Base-by-base conservation (phyloP, 306 rosid genomes). In the Astragalus membranaceus region DNA sequence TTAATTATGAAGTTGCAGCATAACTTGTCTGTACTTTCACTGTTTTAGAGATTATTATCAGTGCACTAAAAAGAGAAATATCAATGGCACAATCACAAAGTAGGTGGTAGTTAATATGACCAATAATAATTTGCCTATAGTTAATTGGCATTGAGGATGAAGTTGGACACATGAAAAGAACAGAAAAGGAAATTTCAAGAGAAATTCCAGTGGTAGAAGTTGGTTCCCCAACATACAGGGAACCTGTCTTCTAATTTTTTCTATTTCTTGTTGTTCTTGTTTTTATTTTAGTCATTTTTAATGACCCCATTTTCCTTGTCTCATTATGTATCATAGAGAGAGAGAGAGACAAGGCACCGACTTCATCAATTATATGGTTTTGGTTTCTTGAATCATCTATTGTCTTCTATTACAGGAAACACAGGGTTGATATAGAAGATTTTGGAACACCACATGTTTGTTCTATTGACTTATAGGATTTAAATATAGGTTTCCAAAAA, bases 201-300 rank as follows among this genome's bases (percentile, higher is more conserved):
- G 17, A 48, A 42, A 44, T 70, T 76, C 70, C 75, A 43, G 59
- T 81, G 87, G 85, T 66, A 73, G 50, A 67, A 51, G 58, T 75
- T 79, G 56, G 64, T 86, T 88, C 80, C 89, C 88, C 78, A 16
- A 69, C 83, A 75, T 79, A 43, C 50, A 78, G 82, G 95, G 79
- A 88, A 90, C 81, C 33, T 52, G 11, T 17, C 51, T 52, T 29
- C 54, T 35, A 29, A 46, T 56, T 67, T 72, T 54, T 74, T 36
- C 46, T 46, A n/a, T 75, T 67, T 62, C 63, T 59, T 74, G 30
- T 63, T 74, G 26, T 43, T 43, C 7, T 12, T 43, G 13, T 42
- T 77, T 59, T 59, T 37, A 55, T 54, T 36, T 52, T 64, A 11
- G 67, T 11, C 70, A 44, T 51, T 65, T 82, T 65, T 67, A 33